Base-by-base conservation (phyloP, 768 basidiomycete species). In the Botryobasidium botryosum region DNA sequence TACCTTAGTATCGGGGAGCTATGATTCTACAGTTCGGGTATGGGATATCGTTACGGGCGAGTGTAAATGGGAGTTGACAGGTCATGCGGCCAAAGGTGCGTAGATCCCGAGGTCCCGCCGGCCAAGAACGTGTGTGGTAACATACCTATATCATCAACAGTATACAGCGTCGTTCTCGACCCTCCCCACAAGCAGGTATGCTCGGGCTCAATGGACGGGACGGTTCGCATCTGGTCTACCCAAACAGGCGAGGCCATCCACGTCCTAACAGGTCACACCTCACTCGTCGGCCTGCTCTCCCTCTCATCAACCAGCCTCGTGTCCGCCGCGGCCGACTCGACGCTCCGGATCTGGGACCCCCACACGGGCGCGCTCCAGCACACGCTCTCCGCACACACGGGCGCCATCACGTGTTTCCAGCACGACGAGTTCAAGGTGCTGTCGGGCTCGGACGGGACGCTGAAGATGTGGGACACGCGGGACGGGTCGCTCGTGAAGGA, bases 391-490 rank as follows among this genome's bases (percentile, higher is more conserved):
- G 87, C 85, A 1, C 92, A 97, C 59, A 82, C 81, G 5, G 92
- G 91, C 18, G 90, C 92, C n/a, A 97, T 99, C 53, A 97, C 94
- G 15, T 99, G 92, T 64, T 96, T 97, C 70, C 88, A 92, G 61
- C 90, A 94, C 53, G 92, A 97, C 59, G 91, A 97, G 59, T 87
- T 85, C 68, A 96, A 94, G 58, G 86, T 97, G 36, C 70, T 99
- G 24, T 86, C 82, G 55, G 92, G 92, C 10, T 85, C 82, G 12
- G 94, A 97, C 53, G 94, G 94, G 13, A 87, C 84, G 47, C 68
- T 99, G 53, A 96, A 96, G 69, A 84, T 97, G 78, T 99, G 94
- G 94, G 84, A 96, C 58, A 70, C 92, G 49, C 66, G 78, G 29
- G 84, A 90, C 45, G 94, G 92, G 18, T 70, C 71, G 1, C 77